phyloP scores from a whole-genome alignment of 805 yeast species.

The Pichia sporocuriosa region DNA sequence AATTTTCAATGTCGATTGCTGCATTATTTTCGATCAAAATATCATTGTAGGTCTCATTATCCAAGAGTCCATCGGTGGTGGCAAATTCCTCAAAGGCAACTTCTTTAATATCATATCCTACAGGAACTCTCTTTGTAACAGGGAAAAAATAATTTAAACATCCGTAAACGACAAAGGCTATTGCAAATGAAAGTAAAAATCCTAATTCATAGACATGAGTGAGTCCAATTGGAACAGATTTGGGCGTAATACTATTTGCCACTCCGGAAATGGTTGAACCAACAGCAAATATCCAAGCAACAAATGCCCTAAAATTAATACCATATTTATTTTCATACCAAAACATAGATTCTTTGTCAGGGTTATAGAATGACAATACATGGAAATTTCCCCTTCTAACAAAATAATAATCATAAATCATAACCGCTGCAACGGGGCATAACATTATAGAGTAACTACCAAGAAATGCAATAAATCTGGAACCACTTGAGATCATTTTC shows the following conservation, averaged over 20 bases:
- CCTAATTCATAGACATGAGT: conserved; percentile 15
- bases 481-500: conserved; percentile 31
- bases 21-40: not conserved
- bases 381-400: conserved; percentile 35
- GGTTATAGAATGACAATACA: conserved; percentile 33
- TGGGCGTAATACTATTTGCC: conserved; percentile 15
- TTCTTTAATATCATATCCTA: conserved; percentile 1
- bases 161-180: conserved; percentile 7
- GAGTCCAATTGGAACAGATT: conserved; percentile 10
- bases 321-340: conserved; percentile 28
- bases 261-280: conserved; percentile 22
- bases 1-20: not conserved
- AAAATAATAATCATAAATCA: conserved; percentile 34
- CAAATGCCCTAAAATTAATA: conserved; percentile 27
- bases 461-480: conserved; percentile 28
- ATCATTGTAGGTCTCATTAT: conserved; percentile 8
- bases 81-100: conserved; percentile 11
- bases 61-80: conserved; percentile 9
- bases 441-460: conserved; percentile 31
- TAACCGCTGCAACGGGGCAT: conserved; percentile 34
- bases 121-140: conserved; percentile 2
- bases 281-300: conserved; percentile 15
- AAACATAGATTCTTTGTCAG: conserved; percentile 8
- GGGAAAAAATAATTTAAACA: conserved; percentile 9
- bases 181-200: conserved; percentile 12